Evolutionary conservation across 2,329 filamentous ascomycete species (phyloP), one percentile per base, ranked within the genome.

Genomic region (Lachnellula cervina): DNA sequence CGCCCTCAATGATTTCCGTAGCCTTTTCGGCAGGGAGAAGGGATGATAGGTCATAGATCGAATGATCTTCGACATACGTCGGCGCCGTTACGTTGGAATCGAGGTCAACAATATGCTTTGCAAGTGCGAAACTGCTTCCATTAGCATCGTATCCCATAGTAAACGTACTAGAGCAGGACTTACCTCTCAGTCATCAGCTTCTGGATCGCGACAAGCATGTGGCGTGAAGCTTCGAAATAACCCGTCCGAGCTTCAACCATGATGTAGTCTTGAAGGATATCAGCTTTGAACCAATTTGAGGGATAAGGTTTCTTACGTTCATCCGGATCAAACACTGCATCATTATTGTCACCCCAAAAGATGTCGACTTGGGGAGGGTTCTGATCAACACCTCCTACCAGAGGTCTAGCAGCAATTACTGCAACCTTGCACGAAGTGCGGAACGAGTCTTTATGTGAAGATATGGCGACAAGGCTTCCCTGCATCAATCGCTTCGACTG

Each of bases 211-310:
- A 81, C 74, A 68, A 97, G 77, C 0, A 85, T 86, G 67, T 96
- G 83, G 0, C 89, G 80, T 38, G 82, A 78, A 0, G 88, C 83
- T 69, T 97, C 92, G 60, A 83, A 96, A 67, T 91, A 96, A 0
- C 88, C 86, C 0, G 72, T 71, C 3, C 85, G 80, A 1, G 87
- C 80, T 66, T 96, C 90, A 0, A 96, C 73, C 89, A 96, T 96
- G 11, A 92, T 71, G 54, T 66, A 70, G 45, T 62, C 65, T 68
- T 21, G 3, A 7, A 23, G 1, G 0, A 13, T 9, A 32, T 62
- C 38, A 60, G 52, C 4, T 9, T 40, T 28, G n/a, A 21, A 35
- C 9, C 5, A 16, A 9, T n/a, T 13, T 21, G 5, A 1, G 4
- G 16, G 14, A 8, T 17, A 34, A 3, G 8, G 14, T n/a, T 69